Evolutionary conservation across 805 yeast species (phyloP).

Genomic region (Nakazawaea laoshanensis): DNA sequence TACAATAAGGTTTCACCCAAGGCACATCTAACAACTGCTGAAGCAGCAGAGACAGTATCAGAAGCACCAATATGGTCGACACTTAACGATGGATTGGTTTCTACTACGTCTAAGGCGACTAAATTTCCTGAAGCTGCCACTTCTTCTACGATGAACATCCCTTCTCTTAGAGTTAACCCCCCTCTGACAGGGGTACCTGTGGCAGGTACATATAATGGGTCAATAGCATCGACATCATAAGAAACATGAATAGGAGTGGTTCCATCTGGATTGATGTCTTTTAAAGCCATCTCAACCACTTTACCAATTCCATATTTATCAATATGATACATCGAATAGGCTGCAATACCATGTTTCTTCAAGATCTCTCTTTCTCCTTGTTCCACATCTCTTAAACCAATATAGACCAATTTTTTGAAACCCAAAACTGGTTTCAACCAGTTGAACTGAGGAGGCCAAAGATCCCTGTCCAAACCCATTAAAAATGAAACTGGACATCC

Average conservation of each 20-base stretch:
- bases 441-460: constrained; percentile 62
- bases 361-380: constrained; percentile 72
- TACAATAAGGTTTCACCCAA: constrained; percentile 81
- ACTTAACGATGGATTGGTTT: constrained; percentile 86
- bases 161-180: constrained; percentile 91
- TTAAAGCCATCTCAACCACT: constrained; percentile 88
- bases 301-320: constrained; percentile 89
- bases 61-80: constrained; percentile 64
- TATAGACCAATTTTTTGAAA: constrained; percentile 73
- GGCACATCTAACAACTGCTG: constrained; percentile 89
- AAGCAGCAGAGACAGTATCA: constrained; percentile 85
- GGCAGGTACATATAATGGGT: constrained; percentile 90
- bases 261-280: constrained; percentile 63
- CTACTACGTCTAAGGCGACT: constrained; percentile 85
- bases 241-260: constrained; percentile 76
- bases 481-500: constrained; percentile 95
- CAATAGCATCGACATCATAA: constrained; percentile 95
- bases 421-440: constrained; percentile 66
- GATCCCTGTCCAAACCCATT: constrained; percentile 65
- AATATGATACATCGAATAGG: constrained; percentile 92
- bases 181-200: constrained; percentile 98
- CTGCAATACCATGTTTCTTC: constrained; percentile 63
- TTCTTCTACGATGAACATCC: constrained; percentile 86
- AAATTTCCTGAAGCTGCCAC: constrained; percentile 85
- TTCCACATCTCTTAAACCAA: constrained; percentile 93